Evolutionary conservation across 495 filamentous ascomycete species (phyloP), one percentile per base, ranked within the genome.

Genomic region (Ramalina peruviana): DNA sequence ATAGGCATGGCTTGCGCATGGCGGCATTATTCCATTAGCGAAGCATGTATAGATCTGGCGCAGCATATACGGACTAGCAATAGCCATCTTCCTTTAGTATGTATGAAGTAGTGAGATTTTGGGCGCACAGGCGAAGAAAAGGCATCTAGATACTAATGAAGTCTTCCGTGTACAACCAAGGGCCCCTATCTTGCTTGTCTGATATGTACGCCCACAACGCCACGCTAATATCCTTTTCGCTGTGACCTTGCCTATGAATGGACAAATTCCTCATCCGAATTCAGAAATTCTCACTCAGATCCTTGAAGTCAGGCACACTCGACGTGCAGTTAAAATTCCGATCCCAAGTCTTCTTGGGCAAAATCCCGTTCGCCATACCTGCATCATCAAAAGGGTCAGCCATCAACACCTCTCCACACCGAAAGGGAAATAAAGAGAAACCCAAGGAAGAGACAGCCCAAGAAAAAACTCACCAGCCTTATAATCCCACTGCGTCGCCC

Each of bases 401-500:
- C 23, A 25, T 3, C 23, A 37, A 48, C 4, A 20, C 26, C 16
- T 45, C 37, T 15, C 12, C 26, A 13, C n/a, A 23, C 10, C 2
- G 27, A 9, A 27, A 27, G 4, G 6, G 30, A 21, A 23, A 13
- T 45, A 9, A 27, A 27, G 4, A 11, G 26, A 21, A 23, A 25
- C 43, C 6, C 6, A 37, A 37, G 23, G 12, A 16, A 33, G 16
- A 19, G 5, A 45, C 13, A 10, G 1, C 19, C 4, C 19, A 27
- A 9, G 5, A 19, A 16, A 45, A 6, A 48, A 48, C 45, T 48
- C 25, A 48, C 45, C 50, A 3, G 46, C 75, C 63, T 86, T 87
- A 62, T 90, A 99, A 64, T 87, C 94, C 92, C 92, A 99, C 67
- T 97, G 92, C 37, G 80, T 70, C 43, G 87, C 82, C 37, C 66